Percentiles rank a stretch among this genome's conserved stretches.
Evolutionary conservation across 106 monocot genomes (phyloP).

Genomic region (Platanthera guangdongensis): DNA sequence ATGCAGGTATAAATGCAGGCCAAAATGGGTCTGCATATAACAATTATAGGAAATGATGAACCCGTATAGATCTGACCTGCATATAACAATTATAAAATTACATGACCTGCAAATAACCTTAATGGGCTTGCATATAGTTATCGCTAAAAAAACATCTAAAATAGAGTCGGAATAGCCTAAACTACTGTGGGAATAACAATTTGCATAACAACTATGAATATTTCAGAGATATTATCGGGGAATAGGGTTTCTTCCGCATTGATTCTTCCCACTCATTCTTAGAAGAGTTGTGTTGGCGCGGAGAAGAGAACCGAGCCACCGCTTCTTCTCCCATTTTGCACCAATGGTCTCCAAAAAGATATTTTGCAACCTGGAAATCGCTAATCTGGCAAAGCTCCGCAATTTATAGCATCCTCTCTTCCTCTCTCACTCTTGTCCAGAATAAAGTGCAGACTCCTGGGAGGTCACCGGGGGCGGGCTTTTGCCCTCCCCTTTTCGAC

Average conservation of each 20-base stretch:
- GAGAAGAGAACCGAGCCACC: background rate
- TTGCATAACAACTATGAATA: too few relatives aligned
- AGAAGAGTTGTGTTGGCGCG: background rate
- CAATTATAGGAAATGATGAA: too few relatives aligned
- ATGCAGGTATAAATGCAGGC: too few relatives aligned
- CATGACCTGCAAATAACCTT: too few relatives aligned
- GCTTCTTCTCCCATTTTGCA: background rate
- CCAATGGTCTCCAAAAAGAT: background rate
- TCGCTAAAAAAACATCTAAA: too few relatives aligned
- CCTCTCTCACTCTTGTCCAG: background rate
- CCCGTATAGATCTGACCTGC: too few relatives aligned
- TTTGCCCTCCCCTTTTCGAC: background rate
- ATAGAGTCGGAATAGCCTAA: too few relatives aligned
- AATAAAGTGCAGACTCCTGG: background rate
- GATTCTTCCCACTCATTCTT: background rate
- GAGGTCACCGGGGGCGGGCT: background rate
- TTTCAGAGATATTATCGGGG: background rate
- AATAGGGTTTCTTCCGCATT: background rate
- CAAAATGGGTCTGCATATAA: too few relatives aligned
- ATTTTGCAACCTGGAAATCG: background rate
- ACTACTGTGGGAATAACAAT: too few relatives aligned
- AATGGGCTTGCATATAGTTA: too few relatives aligned
- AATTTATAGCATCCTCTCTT: background rate
- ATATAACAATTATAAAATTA: too few relatives aligned
- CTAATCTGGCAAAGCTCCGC: background rate